Percentiles rank a stretch among this genome's conserved stretches.
phyloP scores from a whole-genome alignment of 1,139 yeast genomes.

The Yarrowia galli region DNA sequence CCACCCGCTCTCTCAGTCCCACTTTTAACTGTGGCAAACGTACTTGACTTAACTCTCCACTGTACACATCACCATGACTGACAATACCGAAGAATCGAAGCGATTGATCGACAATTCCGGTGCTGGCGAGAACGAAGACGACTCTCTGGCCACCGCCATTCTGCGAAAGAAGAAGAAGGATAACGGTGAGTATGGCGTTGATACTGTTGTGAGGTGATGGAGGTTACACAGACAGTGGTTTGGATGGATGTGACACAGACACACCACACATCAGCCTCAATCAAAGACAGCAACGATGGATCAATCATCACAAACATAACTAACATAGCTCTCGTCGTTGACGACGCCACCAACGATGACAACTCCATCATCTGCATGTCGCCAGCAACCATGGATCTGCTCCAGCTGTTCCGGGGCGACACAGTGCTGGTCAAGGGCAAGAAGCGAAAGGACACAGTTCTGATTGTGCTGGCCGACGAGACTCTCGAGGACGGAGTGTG shows the following conservation, averaged over 20 bases:
- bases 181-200: constrained; percentile 53
- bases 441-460: constrained; percentile 97
- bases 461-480: constrained; percentile 94
- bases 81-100: constrained; percentile 36
- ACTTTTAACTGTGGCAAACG: constrained; percentile 39
- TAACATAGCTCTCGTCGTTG: constrained; percentile 73
- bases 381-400: constrained; percentile 91
- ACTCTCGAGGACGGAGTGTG: constrained; percentile 97
- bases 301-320: constrained; percentile 44
- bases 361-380: constrained; percentile 96
- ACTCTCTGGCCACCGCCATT: constrained; percentile 95
- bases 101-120: constrained; percentile 63
- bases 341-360: constrained; percentile 96
- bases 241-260: neutral
- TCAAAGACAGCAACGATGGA: too few species aligned
- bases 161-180: constrained; percentile 98
- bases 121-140: constrained; percentile 63
- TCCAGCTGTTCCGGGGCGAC: constrained; percentile 97
- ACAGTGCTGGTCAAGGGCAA: constrained; percentile 97
- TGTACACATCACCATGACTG: constrained; percentile 39
- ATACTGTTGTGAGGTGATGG: neutral
- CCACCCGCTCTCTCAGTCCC: neutral
- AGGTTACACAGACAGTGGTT: neutral
- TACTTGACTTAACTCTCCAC: constrained; percentile 9
- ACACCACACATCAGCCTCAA: neutral